Evolutionary conservation across 805 yeast genomes (phyloP).

Genomic region (Metschnikowia sp.): DNA sequence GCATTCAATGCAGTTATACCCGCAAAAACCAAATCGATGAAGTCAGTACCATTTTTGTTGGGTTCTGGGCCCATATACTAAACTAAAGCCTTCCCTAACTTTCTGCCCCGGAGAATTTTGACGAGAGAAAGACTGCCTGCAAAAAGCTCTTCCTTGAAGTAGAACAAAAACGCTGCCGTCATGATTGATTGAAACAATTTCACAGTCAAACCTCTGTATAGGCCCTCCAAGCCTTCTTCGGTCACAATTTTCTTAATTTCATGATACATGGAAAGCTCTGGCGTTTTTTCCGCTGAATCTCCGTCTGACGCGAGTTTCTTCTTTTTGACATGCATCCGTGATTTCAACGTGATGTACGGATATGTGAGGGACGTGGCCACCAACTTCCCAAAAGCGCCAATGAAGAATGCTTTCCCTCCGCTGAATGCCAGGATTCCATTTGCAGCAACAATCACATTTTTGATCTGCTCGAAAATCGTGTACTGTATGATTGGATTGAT

Average conservation of each 20-base stretch:
- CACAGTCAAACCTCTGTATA: conserved; percentile 77
- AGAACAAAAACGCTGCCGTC: conserved; percentile 87
- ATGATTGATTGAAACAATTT: conserved; percentile 80
- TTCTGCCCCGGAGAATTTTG: conserved; percentile 27
- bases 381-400: conserved; percentile 88
- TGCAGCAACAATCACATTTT: conserved; percentile 56
- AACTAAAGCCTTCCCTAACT: conserved; percentile 4
- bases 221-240: conserved; percentile 71
- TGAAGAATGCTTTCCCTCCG: conserved; percentile 72
- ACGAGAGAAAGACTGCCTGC: conserved; percentile 54
- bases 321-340: conserved; percentile 76
- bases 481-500: conserved; percentile 88
- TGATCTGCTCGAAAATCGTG: conserved; percentile 84
- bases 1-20: too few relatives aligned
- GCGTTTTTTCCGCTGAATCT: conserved; percentile 3
- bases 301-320: conserved; percentile 21
- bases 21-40: too few relatives aligned
- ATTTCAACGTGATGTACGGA: conserved; percentile 86
- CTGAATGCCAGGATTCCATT: conserved; percentile 51
- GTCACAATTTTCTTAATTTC: conserved; percentile 56
- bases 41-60: too few relatives aligned
- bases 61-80: not conserved
- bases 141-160: conserved; percentile 83
- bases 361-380: conserved; percentile 87
- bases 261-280: conserved; percentile 41